Evolutionary conservation across 73 alveolate species (phyloP), one percentile per base, ranked within the genome.

Genomic region (Stentor roeselii): DNA sequence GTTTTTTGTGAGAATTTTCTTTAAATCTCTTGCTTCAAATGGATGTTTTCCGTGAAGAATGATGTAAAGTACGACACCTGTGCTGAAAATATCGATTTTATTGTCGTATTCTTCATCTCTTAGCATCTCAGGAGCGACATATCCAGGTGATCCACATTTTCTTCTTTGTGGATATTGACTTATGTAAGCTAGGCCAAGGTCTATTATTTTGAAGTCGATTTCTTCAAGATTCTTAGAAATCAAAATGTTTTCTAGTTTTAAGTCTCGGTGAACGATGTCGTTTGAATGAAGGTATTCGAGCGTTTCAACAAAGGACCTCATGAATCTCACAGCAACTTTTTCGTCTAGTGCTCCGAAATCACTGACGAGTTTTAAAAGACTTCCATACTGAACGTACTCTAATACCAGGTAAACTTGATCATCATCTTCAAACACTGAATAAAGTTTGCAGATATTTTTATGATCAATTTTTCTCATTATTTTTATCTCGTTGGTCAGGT

Each of bases 231-330:
- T 87, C 75, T 60, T 78, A 58, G 3, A 82, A 76, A 96, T 92
- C 77, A 97, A 90, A 36, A 97, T 93, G 87, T 97, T 97, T 83
- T 97, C 99, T 59, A 97, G 95, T 85, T 97, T 97, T n/a, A 97
- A 88, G 91, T 97, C 99, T 88, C 99, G 87, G 82, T 97, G 99
- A 59, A 97, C 93, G 32, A 95, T 93, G 59, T 90, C 83, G 59
- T 89, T 88, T 30, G 92, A 83, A 82, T 95, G 98, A 74, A 93
- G 90, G 75, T 92, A 87, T 35, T 89, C 88, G 36, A 93, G 87
- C 3, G 97, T 98, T 75, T 87, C 92, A 34, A 95, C 86, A 6
- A 95, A 88, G 76, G 89, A 87, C 39, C 80, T 76, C 59, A 93
- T 78, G 60, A 95, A 84, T 78, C 78, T 78, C 85, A 87, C 89